phyloP scores from a whole-genome alignment of 352 stramenopile genomes.

The Phytophthora ohioensis region DNA sequence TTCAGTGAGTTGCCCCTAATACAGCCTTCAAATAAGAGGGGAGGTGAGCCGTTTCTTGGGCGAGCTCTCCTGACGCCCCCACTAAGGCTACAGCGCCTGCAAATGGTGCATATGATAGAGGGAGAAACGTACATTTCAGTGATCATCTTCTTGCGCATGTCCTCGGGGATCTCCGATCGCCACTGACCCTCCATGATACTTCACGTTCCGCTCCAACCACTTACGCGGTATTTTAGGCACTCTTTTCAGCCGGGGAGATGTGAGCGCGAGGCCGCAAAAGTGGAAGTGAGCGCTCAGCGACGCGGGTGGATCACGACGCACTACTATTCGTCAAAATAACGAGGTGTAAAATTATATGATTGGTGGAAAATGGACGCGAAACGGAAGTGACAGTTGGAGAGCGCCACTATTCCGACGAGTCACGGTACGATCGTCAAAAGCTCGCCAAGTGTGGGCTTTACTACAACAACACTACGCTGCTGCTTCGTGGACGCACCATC shows the following conservation, averaged over 20 bases:
- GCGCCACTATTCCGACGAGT: slow-evolving; percentile 7
- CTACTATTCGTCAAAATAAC: slow-evolving; percentile 36
- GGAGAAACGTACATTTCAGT: slow-evolving; percentile 76
- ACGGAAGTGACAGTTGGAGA: slow-evolving; percentile 33
- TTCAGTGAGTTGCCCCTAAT: slow-evolving; percentile 3
- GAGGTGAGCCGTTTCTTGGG: slow-evolving; percentile 21
- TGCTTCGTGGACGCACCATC: slow-evolving; percentile 23
- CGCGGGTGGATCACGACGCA: background rate
- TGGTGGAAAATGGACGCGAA: slow-evolving; percentile 32
- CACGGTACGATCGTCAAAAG: slow-evolving; percentile 7
- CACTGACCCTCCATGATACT: slow-evolving; percentile 69
- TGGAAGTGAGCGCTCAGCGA: slow-evolving; percentile 45
- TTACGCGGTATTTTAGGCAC: slow-evolving; percentile 17
- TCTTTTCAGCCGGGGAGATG: slow-evolving; percentile 19
- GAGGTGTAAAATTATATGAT: background rate
- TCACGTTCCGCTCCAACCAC: slow-evolving; percentile 24
- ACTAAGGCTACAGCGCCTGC: background rate
- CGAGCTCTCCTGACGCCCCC: background rate
- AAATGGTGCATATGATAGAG: background rate
- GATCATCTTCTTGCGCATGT: slow-evolving; percentile 90
- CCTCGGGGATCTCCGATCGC: slow-evolving; percentile 81
- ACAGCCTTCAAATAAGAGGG: slow-evolving; percentile 1
- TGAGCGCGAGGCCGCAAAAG: slow-evolving; percentile 45
- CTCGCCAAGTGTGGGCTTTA: slow-evolving; percentile 6
- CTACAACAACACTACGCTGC: slow-evolving; percentile 31